Conservation (phyloP, 2,329 filamentous ascomycete genomes). For the Bipolaris zeicola region DNA sequence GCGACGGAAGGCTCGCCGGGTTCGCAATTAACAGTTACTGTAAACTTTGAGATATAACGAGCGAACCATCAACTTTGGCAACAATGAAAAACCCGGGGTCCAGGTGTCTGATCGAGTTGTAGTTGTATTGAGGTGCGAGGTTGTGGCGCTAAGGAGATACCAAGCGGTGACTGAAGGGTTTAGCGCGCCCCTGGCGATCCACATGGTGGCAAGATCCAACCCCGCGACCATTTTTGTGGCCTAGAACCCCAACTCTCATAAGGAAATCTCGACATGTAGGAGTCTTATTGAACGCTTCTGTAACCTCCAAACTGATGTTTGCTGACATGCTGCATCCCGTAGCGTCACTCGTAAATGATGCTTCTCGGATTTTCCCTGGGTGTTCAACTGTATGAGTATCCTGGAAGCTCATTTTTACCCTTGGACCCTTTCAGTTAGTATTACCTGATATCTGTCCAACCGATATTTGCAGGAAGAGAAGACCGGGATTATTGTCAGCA, state of each 20-base stretch:
- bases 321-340: too few relatives aligned
- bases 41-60: not conserved
- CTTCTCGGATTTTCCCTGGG: too few relatives aligned
- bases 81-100: not conserved
- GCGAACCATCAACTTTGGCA: not conserved
- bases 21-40: not conserved
- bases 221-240: not conserved
- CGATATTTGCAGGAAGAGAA: too few relatives aligned
- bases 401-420: too few relatives aligned
- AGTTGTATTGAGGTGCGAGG: not conserved
- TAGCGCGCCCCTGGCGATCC: constrained; percentile 14
- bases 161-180: constrained; percentile 10
- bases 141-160: constrained; percentile 5
- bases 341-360: too few relatives aligned
- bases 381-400: too few relatives aligned
- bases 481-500: too few relatives aligned
- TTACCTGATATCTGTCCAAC: too few relatives aligned
- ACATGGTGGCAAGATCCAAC: constrained; percentile 14
- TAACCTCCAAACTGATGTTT: too few relatives aligned
- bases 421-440: too few relatives aligned
- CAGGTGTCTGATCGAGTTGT: not conserved
- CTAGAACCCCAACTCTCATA: not conserved
- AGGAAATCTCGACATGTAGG: not conserved
- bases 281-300: not conserved
- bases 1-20: not conserved